Evolutionary conservation across 2,329 filamentous ascomycete species (phyloP).

Genomic region (Cercospora sp.): DNA sequence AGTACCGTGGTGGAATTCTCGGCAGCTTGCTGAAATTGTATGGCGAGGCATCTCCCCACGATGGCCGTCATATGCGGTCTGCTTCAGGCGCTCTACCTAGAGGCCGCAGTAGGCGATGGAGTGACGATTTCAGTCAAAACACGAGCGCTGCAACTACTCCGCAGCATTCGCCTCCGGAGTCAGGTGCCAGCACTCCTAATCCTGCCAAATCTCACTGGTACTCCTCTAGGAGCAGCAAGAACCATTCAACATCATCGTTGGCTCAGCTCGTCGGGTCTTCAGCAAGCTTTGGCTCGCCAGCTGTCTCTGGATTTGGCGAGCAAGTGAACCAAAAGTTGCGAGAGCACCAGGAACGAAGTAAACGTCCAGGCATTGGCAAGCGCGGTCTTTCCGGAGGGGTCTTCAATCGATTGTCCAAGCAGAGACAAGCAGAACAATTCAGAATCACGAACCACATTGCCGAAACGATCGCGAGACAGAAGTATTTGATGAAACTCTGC

Average conservation of each 20-base stretch:
- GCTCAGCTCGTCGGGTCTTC: slow-evolving; percentile 49
- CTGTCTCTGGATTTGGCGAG: slow-evolving; percentile 44
- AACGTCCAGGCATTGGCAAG: slow-evolving; percentile 36
- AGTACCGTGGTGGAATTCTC: slow-evolving; percentile 72
- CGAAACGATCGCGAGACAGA: slow-evolving; percentile 73
- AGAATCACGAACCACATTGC: slow-evolving; percentile 63
- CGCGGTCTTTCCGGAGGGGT: slow-evolving; percentile 38
- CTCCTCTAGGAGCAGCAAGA: slow-evolving; percentile 35
- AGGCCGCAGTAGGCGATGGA: slow-evolving; percentile 25
- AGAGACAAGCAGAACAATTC: slow-evolving; percentile 52
- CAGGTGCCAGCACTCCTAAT: slow-evolving; percentile 46
- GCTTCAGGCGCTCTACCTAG: slow-evolving; percentile 23
- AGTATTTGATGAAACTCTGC: slow-evolving; percentile 81
- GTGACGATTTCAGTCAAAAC: slow-evolving; percentile 32
- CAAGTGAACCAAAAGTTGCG: slow-evolving; percentile 46
- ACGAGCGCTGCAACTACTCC: slow-evolving; percentile 35
- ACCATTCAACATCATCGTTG: slow-evolving; percentile 45
- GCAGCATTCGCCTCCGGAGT: slow-evolving; percentile 44
- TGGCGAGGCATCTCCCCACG: slow-evolving; percentile 40
- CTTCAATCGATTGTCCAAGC: slow-evolving; percentile 38
- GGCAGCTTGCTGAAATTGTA: slow-evolving; percentile 72
- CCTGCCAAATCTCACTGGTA: slow-evolving; percentile 40
- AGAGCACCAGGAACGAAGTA: slow-evolving; percentile 42
- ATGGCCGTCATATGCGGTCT: slow-evolving; percentile 25
- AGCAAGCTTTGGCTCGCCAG: slow-evolving; percentile 45